A percentile compares a stretch with the other conserved stretches of the same genome.
These are phyloP conservation scores for Oehlia diaphana DNA, from an alignment of 192 early-diverging fungal genomes.

Conservation along the genomic window DNA sequence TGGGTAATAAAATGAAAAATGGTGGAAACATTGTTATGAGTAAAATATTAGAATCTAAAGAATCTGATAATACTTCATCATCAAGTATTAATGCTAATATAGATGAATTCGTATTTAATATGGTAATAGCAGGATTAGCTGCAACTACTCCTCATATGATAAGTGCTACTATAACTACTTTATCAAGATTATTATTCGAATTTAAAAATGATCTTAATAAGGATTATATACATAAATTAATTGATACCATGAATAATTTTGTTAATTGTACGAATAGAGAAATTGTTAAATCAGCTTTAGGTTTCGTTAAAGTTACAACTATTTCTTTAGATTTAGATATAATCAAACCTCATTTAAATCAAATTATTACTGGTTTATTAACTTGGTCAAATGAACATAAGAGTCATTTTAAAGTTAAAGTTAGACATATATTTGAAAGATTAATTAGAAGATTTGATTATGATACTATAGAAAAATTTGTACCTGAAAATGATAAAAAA, in stretches of 20 bases:
- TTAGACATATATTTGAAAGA: slow-evolving; percentile 91
- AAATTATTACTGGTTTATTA: slow-evolving; percentile 74
- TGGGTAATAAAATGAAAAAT: slow-evolving; percentile 88
- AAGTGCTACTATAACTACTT: slow-evolving; percentile 80
- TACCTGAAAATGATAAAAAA: slow-evolving; percentile 87
- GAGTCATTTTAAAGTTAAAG: slow-evolving; percentile 86
- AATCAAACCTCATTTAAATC: slow-evolving; percentile 68
- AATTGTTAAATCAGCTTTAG: slow-evolving; percentile 87
- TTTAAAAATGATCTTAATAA: slow-evolving; percentile 73
- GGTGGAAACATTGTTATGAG: slow-evolving; percentile 55
- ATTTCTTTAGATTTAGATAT: slow-evolving; percentile 73
- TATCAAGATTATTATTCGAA: slow-evolving; percentile 90
- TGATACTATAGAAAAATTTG: slow-evolving; percentile 75
- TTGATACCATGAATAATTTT: slow-evolving; percentile 80
- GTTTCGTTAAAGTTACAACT: slow-evolving; percentile 90
- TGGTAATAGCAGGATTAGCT: slow-evolving; percentile 92
- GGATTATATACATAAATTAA: slow-evolving; percentile 67
- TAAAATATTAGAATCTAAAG: slow-evolving; percentile 28
- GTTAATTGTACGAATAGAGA: slow-evolving; percentile 83
- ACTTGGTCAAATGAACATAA: slow-evolving; percentile 86
- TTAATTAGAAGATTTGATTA: slow-evolving; percentile 83
- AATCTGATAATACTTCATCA: not conserved
- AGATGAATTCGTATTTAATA: slow-evolving; percentile 81
- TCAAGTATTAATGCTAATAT: slow-evolving; percentile 50
- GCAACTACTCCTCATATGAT: slow-evolving; percentile 92